Base-by-base conservation (phyloP, 2,329 filamentous ascomycete species). In the Sporothrix mexicana region DNA sequence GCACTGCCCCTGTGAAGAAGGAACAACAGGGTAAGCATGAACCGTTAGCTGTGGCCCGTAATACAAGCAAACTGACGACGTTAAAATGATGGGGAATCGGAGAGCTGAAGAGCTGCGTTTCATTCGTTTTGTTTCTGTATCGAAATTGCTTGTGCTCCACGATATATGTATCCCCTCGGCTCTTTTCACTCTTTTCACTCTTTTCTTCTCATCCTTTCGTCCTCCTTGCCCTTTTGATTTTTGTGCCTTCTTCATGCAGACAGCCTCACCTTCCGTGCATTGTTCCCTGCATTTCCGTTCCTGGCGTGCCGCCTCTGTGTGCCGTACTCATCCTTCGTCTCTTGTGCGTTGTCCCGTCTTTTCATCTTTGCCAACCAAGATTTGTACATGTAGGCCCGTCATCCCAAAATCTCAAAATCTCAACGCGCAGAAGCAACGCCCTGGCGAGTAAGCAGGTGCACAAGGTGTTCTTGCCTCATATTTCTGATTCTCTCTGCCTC, bases 241-340 rank as follows among this genome's bases (percentile, higher is more conserved):
- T n/a, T 23, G 30, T 7, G 30, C 5, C 4, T 55, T 6, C 23
- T 49, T 51, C 8, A 30, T 67, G 62, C 13, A 67, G 20, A 51
- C 13, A 67, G 45, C 62, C 62, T 47, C 30, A 23, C 30, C 62
- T 51, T 67, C 62, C 45, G 62, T 67, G 62, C 45, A 51, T 23
- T 49, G 62, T 67, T 67, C 62, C 41, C 51, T 67, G 62, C 62
- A 67, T 51, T 36, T 30, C 23, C n/a, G 51, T 55, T 55, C 51
- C 51, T 55, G n/a, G 30, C 57, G 25, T 61, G 51, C 51, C 51
- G 20, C 51, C 15, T 61, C 25, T 25, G 30, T 62, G 62, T 51
- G 45, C 45, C 45, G 43, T 49, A 20, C 7, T 41, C 61, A n/a
- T 45, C 61, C 30, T 51, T n/a, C 47, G n/a, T 51, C 47, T 51